Evolutionary conservation across 352 stramenopile species (phyloP), one percentile per base, ranked within the genome.

Genomic region (Phytophthora sp.): DNA sequence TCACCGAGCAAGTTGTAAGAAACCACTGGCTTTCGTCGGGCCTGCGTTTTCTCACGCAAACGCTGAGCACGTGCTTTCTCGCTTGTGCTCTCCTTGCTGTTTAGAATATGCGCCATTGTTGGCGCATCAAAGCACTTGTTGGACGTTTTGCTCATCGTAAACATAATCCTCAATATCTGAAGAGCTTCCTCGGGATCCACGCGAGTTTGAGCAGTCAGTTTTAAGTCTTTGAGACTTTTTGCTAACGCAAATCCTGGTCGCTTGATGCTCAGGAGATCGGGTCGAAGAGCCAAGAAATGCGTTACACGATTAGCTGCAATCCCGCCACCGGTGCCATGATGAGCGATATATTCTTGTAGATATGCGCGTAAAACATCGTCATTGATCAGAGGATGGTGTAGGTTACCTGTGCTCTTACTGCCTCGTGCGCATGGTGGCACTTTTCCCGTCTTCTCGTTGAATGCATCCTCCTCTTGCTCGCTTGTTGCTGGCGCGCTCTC

Each of bases 1-100:
- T 92, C 84, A 4, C 84, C 84, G 5, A 92, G 69, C 16, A 82
- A 70, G 46, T 90, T 92, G 56, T 89, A 92, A 0, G 76, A 75
- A 6, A 92, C 73, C 23, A 90, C 68, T 7, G 80, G 52, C 27
- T 81, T 78, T 11, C 65, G 73, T 31, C 61, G 56, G 7, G 33
- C 24, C 44, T 73, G 49, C 1, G 52, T 45, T 26, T 70, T 73
- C 42, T 85, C 63, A 11, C 55, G 46, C 11, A 63, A 54, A 59
- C 71, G 82, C 56, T 61, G 53, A 26, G 61, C 26, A 16, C 56
- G 36, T 33, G 41, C 35, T 63, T 58, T 46, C 29, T 74, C 50
- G 24, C 24, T 66, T 41, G 21, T 36, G n/a, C 44, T 20, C 1
- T 54, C 18, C 26, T 70, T 51, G 21, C 31, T 24, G 18, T 60